These are phyloP conservation scores for Ophiobolus disseminans DNA, from an alignment of 2,329 filamentous ascomycete species.

Conservation along the genomic window DNA sequence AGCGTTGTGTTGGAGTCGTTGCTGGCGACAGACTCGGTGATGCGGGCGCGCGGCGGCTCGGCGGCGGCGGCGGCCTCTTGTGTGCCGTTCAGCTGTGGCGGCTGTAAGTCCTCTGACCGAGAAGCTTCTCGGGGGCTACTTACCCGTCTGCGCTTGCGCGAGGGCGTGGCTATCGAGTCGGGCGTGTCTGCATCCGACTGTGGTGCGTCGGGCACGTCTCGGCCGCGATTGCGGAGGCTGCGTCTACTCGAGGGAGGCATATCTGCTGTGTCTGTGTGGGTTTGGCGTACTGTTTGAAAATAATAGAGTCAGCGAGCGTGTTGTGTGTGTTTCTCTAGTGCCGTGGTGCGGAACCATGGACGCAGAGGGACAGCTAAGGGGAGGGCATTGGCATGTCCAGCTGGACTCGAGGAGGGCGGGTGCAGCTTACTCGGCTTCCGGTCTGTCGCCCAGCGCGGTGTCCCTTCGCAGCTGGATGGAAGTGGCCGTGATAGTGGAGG, in stretches of 20 bases:
- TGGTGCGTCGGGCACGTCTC: conserved; percentile 39
- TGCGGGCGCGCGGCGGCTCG: conserved; percentile 37
- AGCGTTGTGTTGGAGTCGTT: conserved; percentile 52
- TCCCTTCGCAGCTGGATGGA: not conserved
- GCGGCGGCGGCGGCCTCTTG: conserved; percentile 32
- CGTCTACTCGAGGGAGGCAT: conserved; percentile 37
- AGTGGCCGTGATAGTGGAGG: not conserved
- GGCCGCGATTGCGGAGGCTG: conserved; percentile 38
- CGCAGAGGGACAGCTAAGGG: conserved; percentile 9
- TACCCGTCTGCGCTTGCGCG: conserved; percentile 57
- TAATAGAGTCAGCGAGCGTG: conserved; percentile 23
- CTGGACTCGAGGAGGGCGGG: conserved; percentile 20
- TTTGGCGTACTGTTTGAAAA: conserved; percentile 8
- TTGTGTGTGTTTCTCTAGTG: conserved; percentile 10
- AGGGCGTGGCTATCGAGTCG: conserved; percentile 57
- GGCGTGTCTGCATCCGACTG: conserved; percentile 53
- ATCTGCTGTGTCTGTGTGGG: conserved; percentile 10
- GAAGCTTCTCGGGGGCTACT: conserved; percentile 27
- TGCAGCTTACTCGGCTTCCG: conserved; percentile 5
- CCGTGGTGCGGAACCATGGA: conserved; percentile 11
- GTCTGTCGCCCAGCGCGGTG: not conserved
- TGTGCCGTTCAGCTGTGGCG: conserved; percentile 44
- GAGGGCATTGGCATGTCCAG: conserved; percentile 10
- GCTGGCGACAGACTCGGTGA: conserved; percentile 48
- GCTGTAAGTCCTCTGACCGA: conserved; percentile 21